Evolutionary conservation across 1,284 basidiomycete genomes (phyloP), one percentile per base, ranked within the genome.

Genomic region (Sanguinoderma infundibulare): DNA sequence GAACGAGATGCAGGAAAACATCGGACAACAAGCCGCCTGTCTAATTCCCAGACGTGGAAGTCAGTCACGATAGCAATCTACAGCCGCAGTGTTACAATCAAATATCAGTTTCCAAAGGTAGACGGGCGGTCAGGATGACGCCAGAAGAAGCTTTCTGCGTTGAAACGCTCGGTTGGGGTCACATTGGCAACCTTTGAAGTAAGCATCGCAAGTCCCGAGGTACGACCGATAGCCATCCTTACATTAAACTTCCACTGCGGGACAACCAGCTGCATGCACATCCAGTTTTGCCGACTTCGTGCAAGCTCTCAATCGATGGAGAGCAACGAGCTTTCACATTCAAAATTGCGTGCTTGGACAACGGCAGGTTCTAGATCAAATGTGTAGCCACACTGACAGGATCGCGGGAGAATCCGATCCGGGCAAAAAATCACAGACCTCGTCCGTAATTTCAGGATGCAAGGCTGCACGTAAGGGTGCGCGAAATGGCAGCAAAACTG

Each of bases 21-120:
- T 96, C 94, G 15, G 94, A 95, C 38, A 96, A 85, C 30, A 96
- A 82, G 26, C 94, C 94, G 38, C 94, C 94, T 12, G 94, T 95
- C 91, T 92, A 70, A 22, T 42, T 42, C 9, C 50, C 7, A 24
- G 34, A 40, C 34, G 30, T n/a, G 15, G 15, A 32, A 15, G 20
- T 53, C 38, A 53, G 52, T 40, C 17, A 10, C 17, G 30, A 50
- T n/a, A 17, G 28, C 10, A n/a, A 17, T 9, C 24, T 8, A 46
- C 6, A 28, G 24, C 9, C 3, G 20, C 12, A 34, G 2, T 32
- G 5, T 50, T 32, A 8, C 30, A 32, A n/a, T 7, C 22, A 8
- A 14, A 47, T n/a, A 9, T 47, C 42, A 26, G 2, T 34, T 34
- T 39, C 12, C 38, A 30, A 24, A 9, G 2, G 1, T 9, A n/a